phyloP scores from a whole-genome alignment of 805 yeast genomes.

The Saturnispora sanitii region DNA sequence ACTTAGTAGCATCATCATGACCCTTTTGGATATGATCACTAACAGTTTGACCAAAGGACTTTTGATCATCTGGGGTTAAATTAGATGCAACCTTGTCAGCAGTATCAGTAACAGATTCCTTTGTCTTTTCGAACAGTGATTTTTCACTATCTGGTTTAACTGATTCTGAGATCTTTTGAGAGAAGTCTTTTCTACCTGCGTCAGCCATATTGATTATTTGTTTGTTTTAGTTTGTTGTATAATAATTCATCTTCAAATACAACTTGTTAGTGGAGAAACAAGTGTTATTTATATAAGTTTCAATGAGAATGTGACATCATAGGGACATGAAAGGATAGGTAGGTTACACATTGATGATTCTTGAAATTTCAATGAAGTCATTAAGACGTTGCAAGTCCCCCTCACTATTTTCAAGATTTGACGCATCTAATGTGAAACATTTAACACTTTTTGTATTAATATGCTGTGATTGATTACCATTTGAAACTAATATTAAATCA shows the following conservation, averaged over 20 bases:
- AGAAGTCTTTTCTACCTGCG: slow-evolving; percentile 59
- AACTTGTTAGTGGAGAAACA: not conserved
- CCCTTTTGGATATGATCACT: slow-evolving; percentile 36
- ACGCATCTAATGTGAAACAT: not conserved
- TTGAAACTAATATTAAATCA: no score
- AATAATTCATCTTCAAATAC: not conserved
- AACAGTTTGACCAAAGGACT: slow-evolving; percentile 58
- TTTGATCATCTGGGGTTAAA: slow-evolving; percentile 54
- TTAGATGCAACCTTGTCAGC: slow-evolving; percentile 55
- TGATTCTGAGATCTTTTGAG: slow-evolving; percentile 59
- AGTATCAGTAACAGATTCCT: slow-evolving; percentile 59
- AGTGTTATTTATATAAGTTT: not conserved
- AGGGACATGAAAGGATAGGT: not conserved
- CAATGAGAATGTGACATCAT: not conserved
- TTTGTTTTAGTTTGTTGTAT: slow-evolving; percentile 2
- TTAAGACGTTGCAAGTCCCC: slow-evolving; percentile 2
- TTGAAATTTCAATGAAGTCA: slow-evolving; percentile 10
- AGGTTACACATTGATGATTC: not conserved
- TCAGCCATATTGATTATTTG: slow-evolving; percentile 19
- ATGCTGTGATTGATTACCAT: no score
- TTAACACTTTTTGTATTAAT: no score
- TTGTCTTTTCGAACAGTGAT: slow-evolving; percentile 52
- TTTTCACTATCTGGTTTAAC: slow-evolving; percentile 69
- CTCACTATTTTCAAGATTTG: not conserved
- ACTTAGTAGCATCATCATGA: slow-evolving; percentile 34